These are phyloP conservation scores for Pestalotiopsis sp. DNA, from an alignment of 2,329 filamentous ascomycete genomes.

Conservation along the genomic window DNA sequence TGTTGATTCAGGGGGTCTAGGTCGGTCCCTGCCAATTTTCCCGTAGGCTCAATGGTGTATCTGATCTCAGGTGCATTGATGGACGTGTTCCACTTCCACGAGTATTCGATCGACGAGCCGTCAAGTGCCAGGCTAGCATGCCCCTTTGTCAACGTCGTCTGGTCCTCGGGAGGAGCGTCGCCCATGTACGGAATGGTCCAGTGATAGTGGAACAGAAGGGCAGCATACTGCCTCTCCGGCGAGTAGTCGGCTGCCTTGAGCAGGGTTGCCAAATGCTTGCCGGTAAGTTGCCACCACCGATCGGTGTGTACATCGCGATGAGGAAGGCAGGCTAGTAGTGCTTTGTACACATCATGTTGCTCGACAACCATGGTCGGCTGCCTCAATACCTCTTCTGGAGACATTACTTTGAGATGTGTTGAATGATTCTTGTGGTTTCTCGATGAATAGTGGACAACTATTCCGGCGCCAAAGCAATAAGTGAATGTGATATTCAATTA, in stretches of 20 bases:
- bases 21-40: background rate
- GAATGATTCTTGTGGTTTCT: background rate
- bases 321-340: background rate
- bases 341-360: background rate
- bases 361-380: background rate
- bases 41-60: conserved; percentile 14
- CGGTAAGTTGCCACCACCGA: background rate
- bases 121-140: conserved; percentile 6
- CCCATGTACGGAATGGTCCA: conserved; percentile 14
- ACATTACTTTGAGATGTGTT: background rate
- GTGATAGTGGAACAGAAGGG: conserved; percentile 14
- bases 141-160: background rate
- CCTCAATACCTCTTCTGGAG: background rate
- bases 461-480: background rate
- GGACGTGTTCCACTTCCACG: conserved; percentile 14
- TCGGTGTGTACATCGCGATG: background rate
- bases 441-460: background rate
- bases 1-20: background rate
- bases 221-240: conserved; percentile 13
- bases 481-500: background rate
- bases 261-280: conserved; percentile 11
- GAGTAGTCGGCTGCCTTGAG: conserved; percentile 13
- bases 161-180: conserved; percentile 2
- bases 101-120: conserved; percentile 14
- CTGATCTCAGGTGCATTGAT: conserved; percentile 4